Percentiles rank a stretch among this genome's conserved stretches.
phyloP scores from a whole-genome alignment of 2,329 filamentous ascomycete genomes.

The Fusarium nurragi region DNA sequence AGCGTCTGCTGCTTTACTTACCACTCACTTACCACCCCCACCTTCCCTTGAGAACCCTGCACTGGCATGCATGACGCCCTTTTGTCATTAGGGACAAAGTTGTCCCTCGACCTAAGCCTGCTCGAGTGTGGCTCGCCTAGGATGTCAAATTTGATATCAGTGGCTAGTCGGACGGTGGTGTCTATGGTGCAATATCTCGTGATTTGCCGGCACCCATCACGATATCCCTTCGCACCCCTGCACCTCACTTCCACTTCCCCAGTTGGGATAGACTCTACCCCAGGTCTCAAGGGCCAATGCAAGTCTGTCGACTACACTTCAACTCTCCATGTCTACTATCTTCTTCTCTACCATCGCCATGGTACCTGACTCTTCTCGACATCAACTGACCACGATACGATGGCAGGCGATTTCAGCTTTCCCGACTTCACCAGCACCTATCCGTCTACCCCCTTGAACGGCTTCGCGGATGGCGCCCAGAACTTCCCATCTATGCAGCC shows the following conservation, averaged over 20 bases:
- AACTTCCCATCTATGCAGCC: constrained; percentile 64
- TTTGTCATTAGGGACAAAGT: constrained; percentile 37
- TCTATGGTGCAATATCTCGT: constrained; percentile 71
- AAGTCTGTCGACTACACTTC: constrained; percentile 37
- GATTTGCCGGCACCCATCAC: constrained; percentile 53
- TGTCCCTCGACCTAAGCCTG: constrained; percentile 36
- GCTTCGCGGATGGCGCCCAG: constrained; percentile 48
- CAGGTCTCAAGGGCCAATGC: constrained; percentile 28
- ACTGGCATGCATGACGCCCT: constrained; percentile 25
- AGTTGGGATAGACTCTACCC: constrained; percentile 42
- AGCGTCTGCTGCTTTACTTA: constrained; percentile 23
- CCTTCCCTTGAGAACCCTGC: constrained; percentile 31
- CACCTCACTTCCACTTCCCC: constrained; percentile 39
- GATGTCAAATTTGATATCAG: constrained; percentile 37
- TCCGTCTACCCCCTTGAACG: constrained; percentile 59
- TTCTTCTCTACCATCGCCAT: constrained; percentile 33
- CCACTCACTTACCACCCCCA: constrained; percentile 21
- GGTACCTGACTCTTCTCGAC: constrained; percentile 34
- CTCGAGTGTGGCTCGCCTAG: constrained; percentile 36
- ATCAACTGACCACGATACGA: constrained; percentile 49
- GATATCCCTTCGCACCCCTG: constrained; percentile 41
- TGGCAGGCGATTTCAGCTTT: constrained; percentile 68
- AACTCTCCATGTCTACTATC: constrained; percentile 30
- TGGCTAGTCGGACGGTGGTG: constrained; percentile 54
- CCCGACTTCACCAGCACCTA: constrained; percentile 64